Conservation (phyloP, 1,284 basidiomycete genomes). For the Melanopsichium pennsylvanicum region DNA sequence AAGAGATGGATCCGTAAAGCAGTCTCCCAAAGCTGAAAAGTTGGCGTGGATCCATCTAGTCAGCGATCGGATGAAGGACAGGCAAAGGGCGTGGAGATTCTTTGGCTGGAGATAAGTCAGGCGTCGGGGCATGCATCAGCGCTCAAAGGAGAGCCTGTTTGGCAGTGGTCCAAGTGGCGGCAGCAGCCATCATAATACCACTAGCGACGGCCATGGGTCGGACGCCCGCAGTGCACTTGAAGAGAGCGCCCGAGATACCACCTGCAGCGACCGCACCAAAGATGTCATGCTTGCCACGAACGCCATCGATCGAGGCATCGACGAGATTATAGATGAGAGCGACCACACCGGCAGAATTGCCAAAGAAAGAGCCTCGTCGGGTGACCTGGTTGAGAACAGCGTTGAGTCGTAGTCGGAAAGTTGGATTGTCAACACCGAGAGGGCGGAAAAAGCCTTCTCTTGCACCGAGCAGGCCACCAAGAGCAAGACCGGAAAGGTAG, state of each 20-base stretch:
- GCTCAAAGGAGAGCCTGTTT: slow-evolving; percentile 39
- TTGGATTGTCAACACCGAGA: slow-evolving; percentile 69
- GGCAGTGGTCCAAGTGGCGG: slow-evolving; percentile 80
- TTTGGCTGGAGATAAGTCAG: neutral
- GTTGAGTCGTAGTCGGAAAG: slow-evolving; percentile 88
- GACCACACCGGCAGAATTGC: slow-evolving; percentile 96
- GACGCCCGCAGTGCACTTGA: slow-evolving; percentile 92
- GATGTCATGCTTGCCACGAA: slow-evolving; percentile 90
- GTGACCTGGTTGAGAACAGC: slow-evolving; percentile 96
- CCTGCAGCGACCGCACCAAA: slow-evolving; percentile 91
- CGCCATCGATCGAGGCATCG: slow-evolving; percentile 89
- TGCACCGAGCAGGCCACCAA: slow-evolving; percentile 94
- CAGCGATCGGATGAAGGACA: too few species aligned
- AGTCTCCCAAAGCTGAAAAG: neutral
- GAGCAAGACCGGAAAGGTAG: slow-evolving; percentile 92
- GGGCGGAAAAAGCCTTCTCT: slow-evolving; percentile 90
- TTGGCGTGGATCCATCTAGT: neutral
- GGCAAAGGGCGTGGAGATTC: too few species aligned
- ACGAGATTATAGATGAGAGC: slow-evolving; percentile 95
- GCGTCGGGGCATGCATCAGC: neutral
- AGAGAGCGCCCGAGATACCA: slow-evolving; percentile 86
- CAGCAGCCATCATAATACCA: slow-evolving; percentile 83
- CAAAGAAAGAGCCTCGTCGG: slow-evolving; percentile 93
- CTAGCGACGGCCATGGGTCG: slow-evolving; percentile 87
- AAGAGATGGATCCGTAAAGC: neutral